Percentiles rank a stretch among this genome's conserved stretches.
Evolutionary conservation across 228 moss, liverwort and hornwort species (phyloP).

Genomic region (Sphagnum magellanicum): DNA sequence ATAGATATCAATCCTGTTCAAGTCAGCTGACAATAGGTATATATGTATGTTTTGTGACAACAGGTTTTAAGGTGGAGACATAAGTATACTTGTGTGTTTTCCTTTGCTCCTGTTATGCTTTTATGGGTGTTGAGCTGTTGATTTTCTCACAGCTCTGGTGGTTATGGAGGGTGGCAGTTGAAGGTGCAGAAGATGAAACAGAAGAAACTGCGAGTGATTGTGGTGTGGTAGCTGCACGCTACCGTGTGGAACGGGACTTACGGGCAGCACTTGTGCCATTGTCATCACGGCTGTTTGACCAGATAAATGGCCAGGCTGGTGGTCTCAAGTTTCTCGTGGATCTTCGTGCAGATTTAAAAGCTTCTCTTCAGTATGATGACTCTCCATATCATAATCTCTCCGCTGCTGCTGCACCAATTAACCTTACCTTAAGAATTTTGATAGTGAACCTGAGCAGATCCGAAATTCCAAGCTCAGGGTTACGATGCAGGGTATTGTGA

Average conservation of each 20-base stretch:
- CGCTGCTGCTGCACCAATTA: too few relatives aligned
- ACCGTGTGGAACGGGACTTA: slow-evolving; percentile 76
- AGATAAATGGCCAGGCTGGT: slow-evolving; percentile 91
- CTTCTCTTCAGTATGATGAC: slow-evolving; percentile 48
- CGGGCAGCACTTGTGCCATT: slow-evolving; percentile 80
- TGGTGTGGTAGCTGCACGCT: slow-evolving; percentile 55
- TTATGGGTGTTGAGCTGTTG: not conserved
- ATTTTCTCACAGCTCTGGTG: not conserved
- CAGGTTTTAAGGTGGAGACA: not conserved
- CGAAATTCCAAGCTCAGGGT: too few relatives aligned
- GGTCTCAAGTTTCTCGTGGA: slow-evolving; percentile 96
- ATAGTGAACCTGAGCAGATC: too few relatives aligned
- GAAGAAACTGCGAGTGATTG: slow-evolving; percentile 17
- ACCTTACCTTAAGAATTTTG: too few relatives aligned
- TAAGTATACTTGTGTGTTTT: not conserved
- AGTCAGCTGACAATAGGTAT: not conserved
- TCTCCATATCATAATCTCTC: too few relatives aligned
- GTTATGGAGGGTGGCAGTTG: slow-evolving; percentile 23
- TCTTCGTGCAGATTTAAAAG: slow-evolving; percentile 79
- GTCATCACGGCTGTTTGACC: slow-evolving; percentile 84
- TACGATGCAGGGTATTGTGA: too few relatives aligned
- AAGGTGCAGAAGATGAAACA: slow-evolving; percentile 28
- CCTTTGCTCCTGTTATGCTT: not conserved
- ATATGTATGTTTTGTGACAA: not conserved
- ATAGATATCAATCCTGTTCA: not conserved